Evolutionary conservation across 176 grass and related monocot genomes (phyloP).

Genomic region (Miscanthus lutarioriparius): DNA sequence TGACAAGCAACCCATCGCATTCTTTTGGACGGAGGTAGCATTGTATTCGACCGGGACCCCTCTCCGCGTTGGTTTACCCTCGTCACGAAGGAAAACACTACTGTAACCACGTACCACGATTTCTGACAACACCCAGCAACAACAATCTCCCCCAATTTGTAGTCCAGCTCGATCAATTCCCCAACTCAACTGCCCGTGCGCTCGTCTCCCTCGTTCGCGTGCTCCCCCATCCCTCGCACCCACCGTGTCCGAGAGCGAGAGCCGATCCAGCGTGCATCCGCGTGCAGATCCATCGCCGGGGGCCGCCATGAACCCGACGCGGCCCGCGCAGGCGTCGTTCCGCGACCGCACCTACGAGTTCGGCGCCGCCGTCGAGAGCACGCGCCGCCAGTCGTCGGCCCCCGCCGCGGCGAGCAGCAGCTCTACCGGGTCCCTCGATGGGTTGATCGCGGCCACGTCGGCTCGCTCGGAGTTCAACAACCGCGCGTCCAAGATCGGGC

Average conservation of each 20-base stretch:
- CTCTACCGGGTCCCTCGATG: slow-evolving; percentile 44
- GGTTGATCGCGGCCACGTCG: slow-evolving; percentile 35
- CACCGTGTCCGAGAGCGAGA: slow-evolving; percentile 12
- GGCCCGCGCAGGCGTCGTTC: slow-evolving; percentile 71
- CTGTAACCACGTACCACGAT: no score
- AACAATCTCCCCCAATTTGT: no score
- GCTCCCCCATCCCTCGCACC: not conserved
- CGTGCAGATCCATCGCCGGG: slow-evolving; percentile 40
- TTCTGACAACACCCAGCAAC: no score
- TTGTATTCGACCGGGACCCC: no score
- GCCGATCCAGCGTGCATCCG: slow-evolving; percentile 36
- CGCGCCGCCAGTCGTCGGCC: slow-evolving; percentile 44
- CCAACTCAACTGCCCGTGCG: not conserved
- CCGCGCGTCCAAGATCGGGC: slow-evolving; percentile 82
- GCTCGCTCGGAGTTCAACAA: slow-evolving; percentile 85
- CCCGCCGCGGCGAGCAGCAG: slow-evolving; percentile 19
- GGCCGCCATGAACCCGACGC: slow-evolving; percentile 50
- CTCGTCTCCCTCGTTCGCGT: not conserved
- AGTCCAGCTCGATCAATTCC: not conserved
- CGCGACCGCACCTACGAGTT: slow-evolving; percentile 94
- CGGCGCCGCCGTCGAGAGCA: slow-evolving; percentile 73
- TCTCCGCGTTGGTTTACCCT: no score
- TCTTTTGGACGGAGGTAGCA: no score
- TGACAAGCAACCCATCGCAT: no score
- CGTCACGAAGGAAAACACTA: no score